Base-by-base conservation (phyloP, 495 filamentous ascomycete genomes). In the Hypoxylon lenormandii region DNA sequence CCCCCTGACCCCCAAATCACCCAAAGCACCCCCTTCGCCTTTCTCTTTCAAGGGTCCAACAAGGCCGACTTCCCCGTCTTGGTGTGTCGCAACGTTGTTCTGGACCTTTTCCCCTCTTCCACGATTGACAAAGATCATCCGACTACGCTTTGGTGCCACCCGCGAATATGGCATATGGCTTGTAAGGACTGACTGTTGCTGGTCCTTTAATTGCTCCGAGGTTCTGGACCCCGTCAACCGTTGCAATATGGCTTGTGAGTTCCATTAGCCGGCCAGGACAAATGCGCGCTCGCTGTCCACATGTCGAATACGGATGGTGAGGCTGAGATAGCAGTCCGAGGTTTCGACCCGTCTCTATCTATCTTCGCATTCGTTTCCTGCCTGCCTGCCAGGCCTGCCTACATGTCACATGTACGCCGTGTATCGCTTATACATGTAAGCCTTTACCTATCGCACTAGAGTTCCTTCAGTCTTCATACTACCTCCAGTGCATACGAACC, bases 21-120 rank as follows among this genome's bases (percentile, higher is more conserved):
- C 55, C 36, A 18, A 57, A 45, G 23, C 23, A 26, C 30, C 30
- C 30, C 46, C 26, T 66, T 66, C 40, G 16, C 36, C 18, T 46
- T 48, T 47, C 12, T 50, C 21, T n/a, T 56, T 56, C 53, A 47
- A 40, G 60, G 60, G 60, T 56, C 51, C 45, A 64, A 26, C 54
- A 65, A 65, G 53, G 16, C 52, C 53, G 47, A 36, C 38, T 48
- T 16, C 61, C 53, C 61, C 53, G 26, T 57, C 47, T 67, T 54
- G 63, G 64, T 66, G 64, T 60, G 64, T 61, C 57, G 57, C 56
- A 67, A 56, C 56, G 42, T 46, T 70, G 51, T 71, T 71, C 68
- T 71, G 51, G 68, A 71, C 68, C 62, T 36, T 71, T 71, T 71
- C 68, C 68, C 68, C 68, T 71, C 68, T 54, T 50, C 68, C 62